Evolutionary conservation across 768 basidiomycete species (phyloP).

Genomic region (Vararia minispora): DNA sequence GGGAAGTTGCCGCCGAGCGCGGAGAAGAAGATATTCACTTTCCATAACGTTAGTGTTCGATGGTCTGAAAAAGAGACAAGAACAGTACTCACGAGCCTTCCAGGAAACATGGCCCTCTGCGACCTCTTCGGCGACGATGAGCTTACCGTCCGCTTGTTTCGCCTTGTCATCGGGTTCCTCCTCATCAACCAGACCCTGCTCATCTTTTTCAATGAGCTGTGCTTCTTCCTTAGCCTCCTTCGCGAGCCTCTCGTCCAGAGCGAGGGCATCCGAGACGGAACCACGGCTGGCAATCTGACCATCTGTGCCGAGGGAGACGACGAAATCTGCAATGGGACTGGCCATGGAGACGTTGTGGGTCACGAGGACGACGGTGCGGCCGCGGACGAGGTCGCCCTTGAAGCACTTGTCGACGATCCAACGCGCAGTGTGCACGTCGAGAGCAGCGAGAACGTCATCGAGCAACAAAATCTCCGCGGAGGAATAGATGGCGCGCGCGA

Average conservation of each 20-base stretch:
- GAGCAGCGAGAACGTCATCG: constrained; percentile 52
- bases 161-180: constrained; percentile 11
- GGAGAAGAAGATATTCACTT: constrained; percentile 22
- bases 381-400: constrained; percentile 33
- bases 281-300: constrained; percentile 42
- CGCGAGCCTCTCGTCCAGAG: constrained; percentile 25
- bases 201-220: constrained; percentile 16
- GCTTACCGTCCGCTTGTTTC: constrained; percentile 34
- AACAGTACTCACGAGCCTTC: constrained; percentile 23
- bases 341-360: constrained; percentile 45
- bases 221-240: constrained; percentile 17
- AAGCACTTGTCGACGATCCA: constrained; percentile 43
- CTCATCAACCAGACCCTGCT: constrained; percentile 17
- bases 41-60: constrained; percentile 9
- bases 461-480: constrained; percentile 52
- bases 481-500: constrained; percentile 51
- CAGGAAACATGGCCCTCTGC: constrained; percentile 48
- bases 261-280: constrained; percentile 35
- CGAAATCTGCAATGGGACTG: constrained; percentile 40
- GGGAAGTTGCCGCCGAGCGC: constrained; percentile 17
- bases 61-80: background rate
- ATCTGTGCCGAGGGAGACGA: constrained; percentile 42
- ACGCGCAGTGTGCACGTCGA: constrained; percentile 42
- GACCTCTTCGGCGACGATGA: constrained; percentile 58
- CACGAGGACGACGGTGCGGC: constrained; percentile 44